Conservation (phyloP, 2,329 filamentous ascomycete genomes). For the Fusarium clavum region DNA sequence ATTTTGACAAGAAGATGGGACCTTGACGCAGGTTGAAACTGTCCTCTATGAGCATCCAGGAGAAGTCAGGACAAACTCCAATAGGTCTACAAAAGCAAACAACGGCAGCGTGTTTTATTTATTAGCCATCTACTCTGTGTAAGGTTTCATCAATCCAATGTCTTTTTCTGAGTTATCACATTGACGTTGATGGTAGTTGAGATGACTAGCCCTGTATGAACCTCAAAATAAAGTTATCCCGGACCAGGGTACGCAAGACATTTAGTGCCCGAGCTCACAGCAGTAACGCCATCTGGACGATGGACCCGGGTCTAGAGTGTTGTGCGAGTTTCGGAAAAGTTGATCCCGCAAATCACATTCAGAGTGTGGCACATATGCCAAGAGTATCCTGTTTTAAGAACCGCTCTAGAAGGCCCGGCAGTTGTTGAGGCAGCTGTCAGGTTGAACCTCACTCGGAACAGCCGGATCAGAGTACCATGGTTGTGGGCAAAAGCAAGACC, state of each 20-base stretch:
- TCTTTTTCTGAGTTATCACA: not conserved
- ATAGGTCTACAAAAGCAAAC: not conserved
- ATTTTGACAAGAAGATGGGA: not conserved
- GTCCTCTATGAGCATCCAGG: not conserved
- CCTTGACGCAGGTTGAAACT: too few relatives aligned
- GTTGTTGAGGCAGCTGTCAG: not conserved
- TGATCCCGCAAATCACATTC: not conserved
- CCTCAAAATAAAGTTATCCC: not conserved
- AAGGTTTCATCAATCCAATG: not conserved
- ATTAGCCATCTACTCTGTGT: too few relatives aligned
- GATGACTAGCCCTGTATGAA: not conserved
- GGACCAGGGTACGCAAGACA: not conserved
- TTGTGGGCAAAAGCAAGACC: too few relatives aligned
- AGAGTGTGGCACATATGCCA: not conserved
- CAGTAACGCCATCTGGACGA: not conserved
- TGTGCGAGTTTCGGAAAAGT: not conserved
- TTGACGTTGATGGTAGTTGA: not conserved
- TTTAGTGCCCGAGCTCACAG: not conserved
- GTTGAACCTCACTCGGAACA: not conserved
- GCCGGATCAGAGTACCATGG: not conserved
- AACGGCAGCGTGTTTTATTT: too few relatives aligned
- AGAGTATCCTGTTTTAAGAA: not conserved
- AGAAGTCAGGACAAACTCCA: not conserved
- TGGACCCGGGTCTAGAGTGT: not conserved
- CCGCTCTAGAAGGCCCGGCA: not conserved